A percentile compares a stretch with the other conserved stretches of the same genome.
These are phyloP conservation scores for Sugiyamaella novakii DNA, from an alignment of 1,139 yeast species.

Conservation along the genomic window DNA sequence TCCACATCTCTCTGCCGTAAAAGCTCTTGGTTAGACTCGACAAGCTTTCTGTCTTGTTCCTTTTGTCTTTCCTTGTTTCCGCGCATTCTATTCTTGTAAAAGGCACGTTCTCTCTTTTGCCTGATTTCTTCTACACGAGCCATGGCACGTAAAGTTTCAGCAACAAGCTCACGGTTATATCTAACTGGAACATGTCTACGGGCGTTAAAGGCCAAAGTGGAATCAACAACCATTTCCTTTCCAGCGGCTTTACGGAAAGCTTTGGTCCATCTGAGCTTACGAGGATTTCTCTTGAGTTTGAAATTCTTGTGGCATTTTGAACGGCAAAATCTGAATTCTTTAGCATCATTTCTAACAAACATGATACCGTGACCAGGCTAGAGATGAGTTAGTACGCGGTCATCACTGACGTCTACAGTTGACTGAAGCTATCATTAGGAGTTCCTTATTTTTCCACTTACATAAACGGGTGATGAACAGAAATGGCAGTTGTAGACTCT, in stretches of 20 bases:
- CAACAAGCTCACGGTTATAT: slow-evolving; percentile 93
- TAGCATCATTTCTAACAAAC: slow-evolving; percentile 97
- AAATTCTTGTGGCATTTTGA: slow-evolving; percentile 97
- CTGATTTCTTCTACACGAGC: slow-evolving; percentile 94
- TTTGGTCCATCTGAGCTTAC: slow-evolving; percentile 97
- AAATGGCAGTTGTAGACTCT: slow-evolving; percentile 94
- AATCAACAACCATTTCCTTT: slow-evolving; percentile 95
- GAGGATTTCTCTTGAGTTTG: slow-evolving; percentile 98
- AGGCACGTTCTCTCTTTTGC: slow-evolving; percentile 94
- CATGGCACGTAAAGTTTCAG: slow-evolving; percentile 94
- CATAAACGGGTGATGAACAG: slow-evolving; percentile 78
- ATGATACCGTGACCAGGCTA: slow-evolving; percentile 94
- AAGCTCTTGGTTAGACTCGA: slow-evolving; percentile 84
- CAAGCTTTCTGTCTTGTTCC: slow-evolving; percentile 84
- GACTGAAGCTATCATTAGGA: too few species aligned
- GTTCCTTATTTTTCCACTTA: too few species aligned
- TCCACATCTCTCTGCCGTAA: slow-evolving; percentile 92
- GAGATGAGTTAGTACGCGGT: too few species aligned
- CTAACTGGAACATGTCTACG: slow-evolving; percentile 98
- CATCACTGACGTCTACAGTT: too few species aligned
- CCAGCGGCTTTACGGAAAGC: slow-evolving; percentile 99
- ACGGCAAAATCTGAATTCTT: slow-evolving; percentile 95
- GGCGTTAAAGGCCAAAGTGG: slow-evolving; percentile 93
- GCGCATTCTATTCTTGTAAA: slow-evolving; percentile 99
- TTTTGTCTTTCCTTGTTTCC: slow-evolving; percentile 89